Evolutionary conservation across 495 filamentous ascomycete genomes (phyloP).

Genomic region (Xylaria bambusicola): DNA sequence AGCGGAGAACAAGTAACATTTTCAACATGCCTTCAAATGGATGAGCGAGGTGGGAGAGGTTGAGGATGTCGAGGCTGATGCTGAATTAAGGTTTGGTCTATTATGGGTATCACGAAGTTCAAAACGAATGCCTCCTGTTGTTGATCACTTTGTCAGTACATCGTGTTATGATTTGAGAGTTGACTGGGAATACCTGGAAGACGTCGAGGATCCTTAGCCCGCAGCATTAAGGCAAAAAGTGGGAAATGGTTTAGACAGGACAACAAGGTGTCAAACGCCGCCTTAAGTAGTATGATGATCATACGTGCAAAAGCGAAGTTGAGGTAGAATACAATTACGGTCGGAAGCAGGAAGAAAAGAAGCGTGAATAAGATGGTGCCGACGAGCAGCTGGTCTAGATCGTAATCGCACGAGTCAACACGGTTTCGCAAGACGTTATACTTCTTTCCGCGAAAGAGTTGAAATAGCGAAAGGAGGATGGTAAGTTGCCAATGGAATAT

Average conservation of each 20-base stretch:
- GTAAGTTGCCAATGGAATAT: conserved; percentile 99
- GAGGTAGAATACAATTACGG: conserved; percentile 92
- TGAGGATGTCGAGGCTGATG: conserved; percentile 20
- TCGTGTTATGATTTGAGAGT: not conserved
- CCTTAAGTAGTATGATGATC: conserved; percentile 91
- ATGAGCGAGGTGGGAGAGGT: conserved; percentile 69
- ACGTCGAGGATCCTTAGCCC: conserved; percentile 87
- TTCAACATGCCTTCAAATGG: conserved; percentile 64
- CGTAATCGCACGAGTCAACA: conserved; percentile 98
- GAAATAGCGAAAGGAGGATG: conserved; percentile 94
- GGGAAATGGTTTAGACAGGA: conserved; percentile 98
- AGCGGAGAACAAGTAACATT: not conserved
- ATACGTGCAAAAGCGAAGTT: conserved; percentile 94
- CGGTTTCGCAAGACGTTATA: conserved; percentile 95
- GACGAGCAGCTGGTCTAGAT: conserved; percentile 94
- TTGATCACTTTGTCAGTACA: conserved; percentile 10
- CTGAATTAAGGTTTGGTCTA: conserved; percentile 42
- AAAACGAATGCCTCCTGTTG: conserved; percentile 80
- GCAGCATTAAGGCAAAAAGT: conserved; percentile 94
- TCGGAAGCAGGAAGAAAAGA: conserved; percentile 92
- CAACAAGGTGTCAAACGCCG: conserved; percentile 81
- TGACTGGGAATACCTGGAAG: conserved; percentile 64
- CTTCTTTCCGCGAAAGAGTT: conserved; percentile 97
- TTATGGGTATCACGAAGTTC: conserved; percentile 76
- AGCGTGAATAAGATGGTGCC: conserved; percentile 97